These are phyloP conservation scores for Termitomyces sp. DNA, from an alignment of 768 basidiomycete genomes.

Conservation along the genomic window DNA sequence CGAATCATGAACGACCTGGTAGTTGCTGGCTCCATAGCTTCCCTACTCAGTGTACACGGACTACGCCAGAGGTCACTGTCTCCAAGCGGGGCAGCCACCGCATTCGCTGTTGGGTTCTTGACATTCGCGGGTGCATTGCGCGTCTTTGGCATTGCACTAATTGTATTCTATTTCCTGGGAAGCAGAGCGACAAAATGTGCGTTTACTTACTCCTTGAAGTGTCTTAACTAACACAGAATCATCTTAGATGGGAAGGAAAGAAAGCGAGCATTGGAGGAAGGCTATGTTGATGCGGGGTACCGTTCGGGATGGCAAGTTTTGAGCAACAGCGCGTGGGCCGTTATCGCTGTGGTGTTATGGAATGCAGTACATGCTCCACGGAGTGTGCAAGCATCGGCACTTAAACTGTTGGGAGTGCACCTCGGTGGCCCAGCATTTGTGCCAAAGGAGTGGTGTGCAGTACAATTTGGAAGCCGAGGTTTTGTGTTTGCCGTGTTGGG, in stretches of 20 bases:
- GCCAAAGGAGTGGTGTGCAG: constrained; percentile 56
- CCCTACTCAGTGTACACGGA: constrained; percentile 63
- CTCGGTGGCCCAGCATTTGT: constrained; percentile 28
- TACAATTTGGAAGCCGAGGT: constrained; percentile 49
- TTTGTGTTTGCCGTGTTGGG: constrained; percentile 66
- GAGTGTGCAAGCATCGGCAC: constrained; percentile 30
- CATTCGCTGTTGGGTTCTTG: constrained; percentile 69
- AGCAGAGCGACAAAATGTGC: constrained; percentile 80
- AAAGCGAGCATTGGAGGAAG: constrained; percentile 76
- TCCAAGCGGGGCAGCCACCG: constrained; percentile 68
- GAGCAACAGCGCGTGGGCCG: constrained; percentile 68
- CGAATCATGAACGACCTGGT: constrained; percentile 12
- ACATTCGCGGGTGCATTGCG: constrained; percentile 65
- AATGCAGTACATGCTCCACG: constrained; percentile 48
- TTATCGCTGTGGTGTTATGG: constrained; percentile 61
- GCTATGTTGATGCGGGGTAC: constrained; percentile 68
- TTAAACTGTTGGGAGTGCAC: constrained; percentile 18
- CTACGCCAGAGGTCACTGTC: constrained; percentile 71
- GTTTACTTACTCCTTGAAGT: constrained; percentile 15
- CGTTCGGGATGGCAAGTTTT: constrained; percentile 78
- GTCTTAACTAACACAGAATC: neutral
- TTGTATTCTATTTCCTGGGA: constrained; percentile 76
- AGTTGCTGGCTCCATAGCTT: constrained; percentile 35
- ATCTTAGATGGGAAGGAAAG: constrained; percentile 60
- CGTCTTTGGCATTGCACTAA: constrained; percentile 59